A percentile compares a stretch with the other conserved stretches of the same genome.
Conservation (phyloP, 768 basidiomycete species). For the Mycena floridula region DNA sequence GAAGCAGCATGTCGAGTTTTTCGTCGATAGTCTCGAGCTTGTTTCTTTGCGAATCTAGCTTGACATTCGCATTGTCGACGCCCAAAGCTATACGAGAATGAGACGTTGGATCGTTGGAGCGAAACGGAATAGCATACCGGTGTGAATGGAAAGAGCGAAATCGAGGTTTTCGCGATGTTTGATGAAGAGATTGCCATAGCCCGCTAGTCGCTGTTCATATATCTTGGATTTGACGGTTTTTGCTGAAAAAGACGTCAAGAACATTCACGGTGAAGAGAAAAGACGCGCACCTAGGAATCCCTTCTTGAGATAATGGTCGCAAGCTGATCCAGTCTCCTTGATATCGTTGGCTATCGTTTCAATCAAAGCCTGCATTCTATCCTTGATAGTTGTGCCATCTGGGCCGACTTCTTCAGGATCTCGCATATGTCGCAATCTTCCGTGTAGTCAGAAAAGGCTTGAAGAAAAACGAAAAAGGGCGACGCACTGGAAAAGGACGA, state of each 20-base stretch:
- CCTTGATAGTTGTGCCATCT: constrained; percentile 25
- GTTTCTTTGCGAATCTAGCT: constrained; percentile 17
- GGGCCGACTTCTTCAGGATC: constrained; percentile 18
- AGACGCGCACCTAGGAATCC: constrained; percentile 25
- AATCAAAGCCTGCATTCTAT: constrained; percentile 22
- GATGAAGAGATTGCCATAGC: constrained; percentile 25
- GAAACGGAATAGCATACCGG: constrained; percentile 13
- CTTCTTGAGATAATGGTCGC: constrained; percentile 41
- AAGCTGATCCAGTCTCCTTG: constrained; percentile 34
- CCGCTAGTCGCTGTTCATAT: constrained; percentile 33
- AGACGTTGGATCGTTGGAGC: no score
- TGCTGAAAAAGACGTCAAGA: constrained; percentile 14
- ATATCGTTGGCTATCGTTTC: constrained; percentile 32
- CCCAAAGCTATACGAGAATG: no score
- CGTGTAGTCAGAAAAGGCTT: background rate
- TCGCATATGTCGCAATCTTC: constrained; percentile 18
- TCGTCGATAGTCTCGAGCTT: constrained; percentile 18
- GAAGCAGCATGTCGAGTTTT: constrained; percentile 26
- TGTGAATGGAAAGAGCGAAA: constrained; percentile 30
- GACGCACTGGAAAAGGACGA: constrained; percentile 37
- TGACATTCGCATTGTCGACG: constrained; percentile 27
- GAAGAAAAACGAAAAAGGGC: no score
- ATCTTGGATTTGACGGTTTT: constrained; percentile 27
- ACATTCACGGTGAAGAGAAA: background rate
- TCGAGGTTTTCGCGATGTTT: constrained; percentile 28